Evolutionary conservation across 2,329 filamentous ascomycete species (phyloP).

Genomic region (Lachnellula cervina): DNA sequence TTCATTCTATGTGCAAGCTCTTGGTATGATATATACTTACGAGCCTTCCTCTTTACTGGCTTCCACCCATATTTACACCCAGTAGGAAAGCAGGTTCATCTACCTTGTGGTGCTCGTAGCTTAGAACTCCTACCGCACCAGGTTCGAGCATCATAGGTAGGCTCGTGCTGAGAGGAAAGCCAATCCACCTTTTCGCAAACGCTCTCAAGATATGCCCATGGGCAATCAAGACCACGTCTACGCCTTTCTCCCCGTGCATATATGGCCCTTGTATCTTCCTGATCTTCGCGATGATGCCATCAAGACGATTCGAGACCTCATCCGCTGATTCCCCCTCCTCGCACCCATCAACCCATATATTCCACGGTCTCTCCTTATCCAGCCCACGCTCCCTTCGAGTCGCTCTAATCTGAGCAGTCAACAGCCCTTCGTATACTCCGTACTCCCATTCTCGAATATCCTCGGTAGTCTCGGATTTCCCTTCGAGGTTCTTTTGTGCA

Average conservation of each 20-base stretch:
- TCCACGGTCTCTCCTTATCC: slow-evolving; percentile 41
- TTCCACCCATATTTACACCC: slow-evolving; percentile 31
- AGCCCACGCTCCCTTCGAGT: slow-evolving; percentile 36
- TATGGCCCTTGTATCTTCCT: slow-evolving; percentile 42
- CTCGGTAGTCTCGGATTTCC: slow-evolving; percentile 34
- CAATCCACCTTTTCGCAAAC: slow-evolving; percentile 52
- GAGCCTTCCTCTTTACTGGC: background rate
- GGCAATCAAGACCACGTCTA: slow-evolving; percentile 45
- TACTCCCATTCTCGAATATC: slow-evolving; percentile 49
- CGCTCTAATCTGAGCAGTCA: slow-evolving; percentile 39
- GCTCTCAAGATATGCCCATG: slow-evolving; percentile 48
- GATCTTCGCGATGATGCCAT: slow-evolving; percentile 46
- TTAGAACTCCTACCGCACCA: slow-evolving; percentile 35
- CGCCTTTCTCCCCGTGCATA: slow-evolving; percentile 38
- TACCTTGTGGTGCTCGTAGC: slow-evolving; percentile 34
- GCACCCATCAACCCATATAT: slow-evolving; percentile 50
- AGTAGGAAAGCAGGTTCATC: slow-evolving; percentile 35
- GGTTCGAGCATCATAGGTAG: slow-evolving; percentile 36
- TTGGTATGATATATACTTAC: too few species aligned
- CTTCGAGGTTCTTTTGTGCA: slow-evolving; percentile 17
- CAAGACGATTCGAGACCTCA: slow-evolving; percentile 44
- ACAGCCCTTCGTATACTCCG: slow-evolving; percentile 44
- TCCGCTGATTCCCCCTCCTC: slow-evolving; percentile 44
- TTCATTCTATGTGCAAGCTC: too few species aligned
- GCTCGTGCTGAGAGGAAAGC: slow-evolving; percentile 34